Conservation (phyloP, 73 alveolate genomes). For the Tetrahymena thermophila region DNA sequence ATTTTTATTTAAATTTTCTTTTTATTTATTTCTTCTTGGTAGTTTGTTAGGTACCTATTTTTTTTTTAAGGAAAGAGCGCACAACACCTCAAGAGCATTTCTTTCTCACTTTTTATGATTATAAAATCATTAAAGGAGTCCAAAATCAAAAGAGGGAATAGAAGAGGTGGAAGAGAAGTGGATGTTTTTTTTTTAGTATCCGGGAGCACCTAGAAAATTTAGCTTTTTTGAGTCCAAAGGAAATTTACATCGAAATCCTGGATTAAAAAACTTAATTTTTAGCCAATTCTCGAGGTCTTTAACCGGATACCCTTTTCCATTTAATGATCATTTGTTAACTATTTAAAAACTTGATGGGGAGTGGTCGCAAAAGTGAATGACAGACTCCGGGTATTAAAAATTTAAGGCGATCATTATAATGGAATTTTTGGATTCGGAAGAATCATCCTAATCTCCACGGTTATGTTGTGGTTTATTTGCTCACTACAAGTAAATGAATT, state of each 20-base stretch:
- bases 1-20: not conserved
- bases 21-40: not conserved
- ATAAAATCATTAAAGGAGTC: not conserved
- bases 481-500: not conserved
- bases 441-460: not conserved
- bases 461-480: not conserved
- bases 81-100: slow-evolving; percentile 1
- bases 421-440: not conserved
- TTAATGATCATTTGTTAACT: not conserved
- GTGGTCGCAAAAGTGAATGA: not conserved
- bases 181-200: not conserved
- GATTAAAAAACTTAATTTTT: not conserved
- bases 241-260: not conserved
- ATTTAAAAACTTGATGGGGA: not conserved
- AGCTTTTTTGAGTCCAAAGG: not conserved
- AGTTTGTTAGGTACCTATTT: not conserved
- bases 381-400: not conserved
- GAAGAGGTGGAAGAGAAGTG: not conserved
- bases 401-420: not conserved
- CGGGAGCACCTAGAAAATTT: not conserved
- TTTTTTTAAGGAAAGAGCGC: not conserved
- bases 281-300: slow-evolving; percentile 1
- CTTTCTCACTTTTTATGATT: not conserved
- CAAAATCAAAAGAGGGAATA: not conserved
- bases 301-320: not conserved